These are phyloP conservation scores for Spongospora subterranea DNA, from an alignment of 208 protist species.

Conservation along the genomic window DNA sequence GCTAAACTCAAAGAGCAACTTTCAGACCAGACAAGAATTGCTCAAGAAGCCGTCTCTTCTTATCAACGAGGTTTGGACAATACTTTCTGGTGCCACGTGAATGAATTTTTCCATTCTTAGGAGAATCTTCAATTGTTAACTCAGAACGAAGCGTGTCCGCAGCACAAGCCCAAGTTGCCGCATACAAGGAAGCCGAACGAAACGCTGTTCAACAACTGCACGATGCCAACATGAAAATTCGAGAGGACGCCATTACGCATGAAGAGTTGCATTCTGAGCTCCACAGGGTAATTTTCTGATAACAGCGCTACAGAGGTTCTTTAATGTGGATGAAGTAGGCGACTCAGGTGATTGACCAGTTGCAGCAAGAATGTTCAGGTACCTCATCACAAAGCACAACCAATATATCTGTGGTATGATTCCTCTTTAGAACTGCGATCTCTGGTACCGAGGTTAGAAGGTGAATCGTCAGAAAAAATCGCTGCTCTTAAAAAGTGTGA, in stretches of 20 bases:
- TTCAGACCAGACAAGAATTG: background rate
- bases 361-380: too few species aligned
- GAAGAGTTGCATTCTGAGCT: background rate
- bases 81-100: background rate
- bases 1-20: background rate
- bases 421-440: background rate
- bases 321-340: too few species aligned
- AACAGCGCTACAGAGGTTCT: too few species aligned
- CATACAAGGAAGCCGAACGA: constrained; percentile 28
- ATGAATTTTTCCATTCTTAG: background rate
- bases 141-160: background rate
- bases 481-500: background rate
- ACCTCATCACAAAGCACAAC: too few species aligned
- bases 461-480: background rate
- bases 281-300: too few species aligned
- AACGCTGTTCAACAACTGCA: background rate
- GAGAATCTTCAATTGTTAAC: background rate
- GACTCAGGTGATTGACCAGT: too few species aligned
- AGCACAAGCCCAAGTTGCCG: background rate
- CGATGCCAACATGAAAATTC: background rate
- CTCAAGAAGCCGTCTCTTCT: background rate
- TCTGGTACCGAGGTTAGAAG: background rate
- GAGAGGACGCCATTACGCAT: background rate
- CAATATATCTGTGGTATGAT: too few species aligned
- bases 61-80: background rate